Percentiles rank a stretch among this genome's conserved stretches.
Conservation (phyloP, 2,329 filamentous ascomycete species). For the Penicillium sp. region DNA sequence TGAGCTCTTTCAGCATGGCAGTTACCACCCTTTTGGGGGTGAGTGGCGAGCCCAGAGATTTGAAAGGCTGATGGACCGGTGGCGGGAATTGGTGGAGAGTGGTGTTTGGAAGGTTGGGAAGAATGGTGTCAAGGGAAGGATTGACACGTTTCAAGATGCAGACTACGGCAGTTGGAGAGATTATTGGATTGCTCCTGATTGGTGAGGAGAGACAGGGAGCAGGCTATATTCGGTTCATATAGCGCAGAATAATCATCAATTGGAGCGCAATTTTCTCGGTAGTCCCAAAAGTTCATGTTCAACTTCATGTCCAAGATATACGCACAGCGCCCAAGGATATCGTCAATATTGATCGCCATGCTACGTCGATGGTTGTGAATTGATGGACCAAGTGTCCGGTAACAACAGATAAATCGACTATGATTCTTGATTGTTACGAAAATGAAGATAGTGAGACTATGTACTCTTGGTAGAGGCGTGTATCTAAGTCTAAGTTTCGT, state of each 20-base stretch:
- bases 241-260: not conserved
- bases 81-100: slow-evolving; percentile 2
- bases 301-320: not conserved
- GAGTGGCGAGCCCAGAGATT: not conserved
- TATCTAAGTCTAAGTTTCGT: not conserved
- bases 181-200: slow-evolving; percentile 2
- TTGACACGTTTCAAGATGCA: not conserved
- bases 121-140: not conserved
- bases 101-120: slow-evolving; percentile 1
- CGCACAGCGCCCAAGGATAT: not conserved
- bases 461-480: not conserved
- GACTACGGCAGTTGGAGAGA: not conserved
- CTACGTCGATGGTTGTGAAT: not conserved
- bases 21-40: not conserved
- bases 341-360: not conserved
- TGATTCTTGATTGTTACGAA: not conserved
- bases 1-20: not conserved
- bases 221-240: not conserved
- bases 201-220: not conserved
- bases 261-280: no score
- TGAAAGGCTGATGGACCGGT: not conserved
- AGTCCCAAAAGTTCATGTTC: no score
- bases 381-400: not conserved
- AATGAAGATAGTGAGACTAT: not conserved
- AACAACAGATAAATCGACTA: not conserved